These are phyloP conservation scores for Thelephora ganbajun DNA, from an alignment of 768 basidiomycete genomes.

Conservation along the genomic window DNA sequence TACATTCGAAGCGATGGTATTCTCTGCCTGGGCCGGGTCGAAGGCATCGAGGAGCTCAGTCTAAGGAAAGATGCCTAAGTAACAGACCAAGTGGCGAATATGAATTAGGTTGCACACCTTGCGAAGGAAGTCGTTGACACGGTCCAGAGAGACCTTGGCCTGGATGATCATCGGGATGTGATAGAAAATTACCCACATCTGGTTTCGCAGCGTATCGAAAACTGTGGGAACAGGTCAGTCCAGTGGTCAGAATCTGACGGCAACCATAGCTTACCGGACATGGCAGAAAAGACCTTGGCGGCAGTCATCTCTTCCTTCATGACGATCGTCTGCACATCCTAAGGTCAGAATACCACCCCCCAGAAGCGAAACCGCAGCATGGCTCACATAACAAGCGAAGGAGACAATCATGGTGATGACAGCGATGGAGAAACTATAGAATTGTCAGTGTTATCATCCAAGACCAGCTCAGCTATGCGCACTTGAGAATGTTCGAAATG, in stretches of 20 bases:
- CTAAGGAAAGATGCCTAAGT: constrained; percentile 4
- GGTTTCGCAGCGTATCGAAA: constrained; percentile 9
- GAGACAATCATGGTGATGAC: constrained; percentile 55
- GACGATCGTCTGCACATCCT: constrained; percentile 19
- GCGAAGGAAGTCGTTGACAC: constrained; percentile 26
- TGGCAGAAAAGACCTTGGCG: constrained; percentile 8
- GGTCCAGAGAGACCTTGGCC: constrained; percentile 25
- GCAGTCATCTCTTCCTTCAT: constrained; percentile 24
- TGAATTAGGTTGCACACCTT: constrained; percentile 8
- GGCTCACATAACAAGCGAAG: constrained; percentile 42
- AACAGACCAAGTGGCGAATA: neutral
- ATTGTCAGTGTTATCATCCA: neutral
- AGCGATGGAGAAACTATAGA: constrained; percentile 41
- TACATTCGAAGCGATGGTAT: constrained; percentile 2
- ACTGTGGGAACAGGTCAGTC: constrained; percentile 1
- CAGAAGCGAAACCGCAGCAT: neutral
- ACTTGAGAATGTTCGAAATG: constrained; percentile 31
- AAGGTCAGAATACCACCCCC: neutral
- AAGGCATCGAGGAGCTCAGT: constrained; percentile 18
- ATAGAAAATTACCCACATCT: constrained; percentile 14
- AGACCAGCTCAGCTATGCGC: constrained; percentile 6
- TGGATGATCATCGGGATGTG: constrained; percentile 9
- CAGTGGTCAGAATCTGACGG: constrained; percentile 2
- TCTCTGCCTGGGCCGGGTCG: constrained; percentile 2
- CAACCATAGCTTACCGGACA: constrained; percentile 6